Base-by-base conservation (phyloP, 1,284 basidiomycete species). In the Athelia sp. region DNA sequence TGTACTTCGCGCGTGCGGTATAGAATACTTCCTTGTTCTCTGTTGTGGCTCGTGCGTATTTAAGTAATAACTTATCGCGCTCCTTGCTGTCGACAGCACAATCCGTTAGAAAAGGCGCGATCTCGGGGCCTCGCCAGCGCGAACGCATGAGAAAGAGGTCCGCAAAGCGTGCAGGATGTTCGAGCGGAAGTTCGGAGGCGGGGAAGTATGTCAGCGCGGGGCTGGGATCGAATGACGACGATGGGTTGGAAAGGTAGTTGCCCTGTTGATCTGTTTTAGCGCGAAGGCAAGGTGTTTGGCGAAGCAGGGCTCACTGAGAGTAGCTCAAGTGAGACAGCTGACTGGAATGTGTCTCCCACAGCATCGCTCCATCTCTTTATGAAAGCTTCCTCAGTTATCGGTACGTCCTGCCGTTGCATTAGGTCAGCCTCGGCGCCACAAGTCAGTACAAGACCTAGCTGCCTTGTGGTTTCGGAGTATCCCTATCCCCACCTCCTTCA, bases 71-170 rank as follows among this genome's bases (percentile, higher is more conserved):
- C 65, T 86, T 92, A 60, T 97, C 93, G 43, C 87, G 73, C 57
- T 91, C 91, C 66, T 95, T 95, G n/a, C 72, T 71, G 61, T 90
- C 82, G 10, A 92, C 72, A 0, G 84, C 84, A 50, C 96, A 81
- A 52, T 93, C 92, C 8, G 75, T 69, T 13, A 97, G 68, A 67
- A 94, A 97, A 0, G 87, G 87, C 13, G 71, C 65, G 56, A 97
- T 89, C 21, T 95, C 91, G 8, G 86, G 81, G 2, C 76, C 78
- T 56, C 77, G 81, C 93, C 93, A 96, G 24, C 81, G 76, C 4
- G 78, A 52, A 2, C 87, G 81, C 4, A 84, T 85, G 44, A 90
- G 73, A 72, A 97, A 97, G 19, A 96, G 76, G 52, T 94, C 90
- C 2, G 78, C 64, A 68, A 96, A 96, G 14, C 93, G 84, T 11